These are phyloP conservation scores for Eucalyptus microcorys DNA, from an alignment of 345 rosid genomes.

Conservation along the genomic window DNA sequence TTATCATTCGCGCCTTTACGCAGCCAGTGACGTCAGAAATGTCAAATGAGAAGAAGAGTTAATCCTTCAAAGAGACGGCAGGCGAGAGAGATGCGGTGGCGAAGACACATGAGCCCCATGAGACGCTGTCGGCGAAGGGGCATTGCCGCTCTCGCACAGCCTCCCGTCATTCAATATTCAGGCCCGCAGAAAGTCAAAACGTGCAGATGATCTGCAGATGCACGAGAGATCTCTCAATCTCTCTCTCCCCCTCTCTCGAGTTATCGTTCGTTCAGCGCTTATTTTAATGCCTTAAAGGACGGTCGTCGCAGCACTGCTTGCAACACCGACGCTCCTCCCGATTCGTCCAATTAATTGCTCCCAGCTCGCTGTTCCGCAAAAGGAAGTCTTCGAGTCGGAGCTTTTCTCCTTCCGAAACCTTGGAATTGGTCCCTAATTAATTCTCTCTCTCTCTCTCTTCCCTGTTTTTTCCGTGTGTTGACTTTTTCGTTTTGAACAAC, in stretches of 20 bases:
- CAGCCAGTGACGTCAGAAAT: background rate
- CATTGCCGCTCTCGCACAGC: background rate
- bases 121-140: background rate
- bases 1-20: background rate
- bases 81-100: background rate
- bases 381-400: background rate
- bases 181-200: background rate
- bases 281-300: background rate
- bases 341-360: background rate
- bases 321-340: background rate
- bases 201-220: background rate
- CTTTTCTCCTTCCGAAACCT: background rate
- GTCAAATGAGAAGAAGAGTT: background rate
- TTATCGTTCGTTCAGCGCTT: background rate
- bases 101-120: background rate
- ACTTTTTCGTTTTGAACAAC: background rate
- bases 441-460: background rate
- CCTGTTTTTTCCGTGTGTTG: conserved; percentile 6
- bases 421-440: background rate
- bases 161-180: background rate
- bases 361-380: background rate
- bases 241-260: background rate
- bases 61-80: background rate
- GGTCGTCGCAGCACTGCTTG: background rate
- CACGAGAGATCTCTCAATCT: background rate